Evolutionary conservation across 2,329 filamentous ascomycete genomes (phyloP).

Genomic region (Ceratocystis eucalypticola): DNA sequence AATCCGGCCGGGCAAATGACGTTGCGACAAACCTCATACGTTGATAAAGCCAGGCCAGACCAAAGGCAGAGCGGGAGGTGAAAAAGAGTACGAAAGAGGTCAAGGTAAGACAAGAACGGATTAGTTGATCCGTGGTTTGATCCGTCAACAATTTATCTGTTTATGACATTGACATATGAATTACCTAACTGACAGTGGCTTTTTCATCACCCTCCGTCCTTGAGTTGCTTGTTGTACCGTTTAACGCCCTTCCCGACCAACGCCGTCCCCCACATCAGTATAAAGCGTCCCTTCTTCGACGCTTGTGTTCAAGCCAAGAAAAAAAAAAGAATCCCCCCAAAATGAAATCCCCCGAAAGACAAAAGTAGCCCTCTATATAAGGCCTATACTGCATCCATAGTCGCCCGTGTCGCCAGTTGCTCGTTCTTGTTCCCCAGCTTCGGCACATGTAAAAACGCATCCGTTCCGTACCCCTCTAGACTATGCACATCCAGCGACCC

Average conservation of each 20-base stretch:
- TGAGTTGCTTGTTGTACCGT: not conserved
- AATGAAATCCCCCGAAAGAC: not conserved
- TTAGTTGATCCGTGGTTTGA: not conserved
- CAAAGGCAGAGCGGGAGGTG: not conserved
- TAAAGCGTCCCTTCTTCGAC: too few relatives aligned
- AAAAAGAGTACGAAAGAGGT: not conserved
- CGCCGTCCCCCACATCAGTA: not conserved
- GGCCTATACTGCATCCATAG: constrained; percentile 57
- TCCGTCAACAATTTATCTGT: not conserved
- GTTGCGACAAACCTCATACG: not conserved
- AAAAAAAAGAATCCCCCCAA: not conserved
- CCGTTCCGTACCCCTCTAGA: constrained; percentile 87
- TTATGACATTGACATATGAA: not conserved
- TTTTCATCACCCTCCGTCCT: too few relatives aligned
- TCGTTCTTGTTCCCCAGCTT: constrained; percentile 98
- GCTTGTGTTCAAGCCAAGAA: not conserved
- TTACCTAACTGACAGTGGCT: not conserved
- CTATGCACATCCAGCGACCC: constrained; percentile 83
- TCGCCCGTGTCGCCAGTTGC: constrained; percentile 65
- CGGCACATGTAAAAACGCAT: constrained; percentile 91
- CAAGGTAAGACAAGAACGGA: not conserved
- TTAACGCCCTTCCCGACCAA: not conserved
- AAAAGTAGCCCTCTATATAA: not conserved
- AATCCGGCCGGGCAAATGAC: not conserved
- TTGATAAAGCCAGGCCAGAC: not conserved